These are phyloP conservation scores for Adansonia gregorii DNA, from an alignment of 441 rosid species.

Conservation along the genomic window DNA sequence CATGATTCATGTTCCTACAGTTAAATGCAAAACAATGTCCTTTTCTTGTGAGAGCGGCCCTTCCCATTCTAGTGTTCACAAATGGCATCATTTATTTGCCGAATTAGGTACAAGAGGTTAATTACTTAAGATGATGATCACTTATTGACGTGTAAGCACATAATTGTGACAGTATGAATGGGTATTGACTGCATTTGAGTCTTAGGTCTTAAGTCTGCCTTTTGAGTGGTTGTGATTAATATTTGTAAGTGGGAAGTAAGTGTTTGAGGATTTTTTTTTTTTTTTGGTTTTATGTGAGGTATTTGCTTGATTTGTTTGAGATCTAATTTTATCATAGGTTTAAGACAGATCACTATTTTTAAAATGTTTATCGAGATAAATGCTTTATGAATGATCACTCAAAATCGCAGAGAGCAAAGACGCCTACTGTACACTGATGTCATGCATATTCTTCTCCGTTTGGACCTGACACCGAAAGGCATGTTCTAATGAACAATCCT, in stretches of 20 bases:
- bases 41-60: not conserved
- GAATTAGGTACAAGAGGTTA: slow-evolving; percentile 2
- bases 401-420: slow-evolving; percentile 19
- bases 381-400: slow-evolving; percentile 5
- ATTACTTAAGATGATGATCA: not conserved
- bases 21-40: not conserved
- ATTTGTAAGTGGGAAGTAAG: not conserved
- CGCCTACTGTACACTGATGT: slow-evolving; percentile 95
- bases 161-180: not conserved
- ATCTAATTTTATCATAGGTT: not conserved
- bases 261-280: not conserved
- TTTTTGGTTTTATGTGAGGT: not conserved
- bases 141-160: not conserved
- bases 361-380: not conserved
- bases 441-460: slow-evolving; percentile 93
- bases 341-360: not conserved
- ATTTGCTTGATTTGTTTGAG: not conserved
- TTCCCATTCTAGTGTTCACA: not conserved
- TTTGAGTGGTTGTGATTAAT: not conserved
- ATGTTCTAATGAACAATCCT: slow-evolving; percentile 16
- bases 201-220: not conserved
- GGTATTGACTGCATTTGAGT: slow-evolving; percentile 6
- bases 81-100: not conserved
- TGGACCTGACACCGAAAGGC: slow-evolving; percentile 63
- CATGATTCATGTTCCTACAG: not conserved